phyloP scores from a whole-genome alignment of 192 early-diverging fungal species.

The Radiomyces spectabilis region DNA sequence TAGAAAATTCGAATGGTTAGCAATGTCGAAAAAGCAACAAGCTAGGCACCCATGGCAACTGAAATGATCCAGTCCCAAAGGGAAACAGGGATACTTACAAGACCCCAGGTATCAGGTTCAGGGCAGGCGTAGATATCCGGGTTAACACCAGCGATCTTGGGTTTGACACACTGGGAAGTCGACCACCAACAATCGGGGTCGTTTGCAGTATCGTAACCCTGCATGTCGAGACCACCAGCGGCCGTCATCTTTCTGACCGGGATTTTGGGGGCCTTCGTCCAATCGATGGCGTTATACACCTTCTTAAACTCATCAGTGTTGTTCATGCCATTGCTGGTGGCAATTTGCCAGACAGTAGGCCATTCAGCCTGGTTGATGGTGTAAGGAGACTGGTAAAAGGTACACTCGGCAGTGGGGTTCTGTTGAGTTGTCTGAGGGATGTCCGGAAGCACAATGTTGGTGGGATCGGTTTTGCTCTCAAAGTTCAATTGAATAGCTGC shows the following conservation, averaged over 20 bases:
- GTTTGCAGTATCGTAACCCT: slow-evolving; percentile 1
- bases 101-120: slow-evolving; percentile 37
- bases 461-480: slow-evolving; percentile 12
- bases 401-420: slow-evolving; percentile 13
- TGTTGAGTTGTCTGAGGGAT: slow-evolving; percentile 20
- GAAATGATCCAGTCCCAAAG: background rate
- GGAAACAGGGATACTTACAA: background rate
- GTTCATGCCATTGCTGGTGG: slow-evolving; percentile 8
- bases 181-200: slow-evolving; percentile 41
- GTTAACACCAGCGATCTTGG: slow-evolving; percentile 15
- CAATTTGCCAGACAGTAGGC: slow-evolving; percentile 6
- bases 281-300: slow-evolving; percentile 31
- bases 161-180: slow-evolving; percentile 30
- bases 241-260: slow-evolving; percentile 11
- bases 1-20: too few species aligned
- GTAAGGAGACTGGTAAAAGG: slow-evolving; percentile 2
- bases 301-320: slow-evolving; percentile 23
- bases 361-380: slow-evolving; percentile 1
- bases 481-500: too few species aligned
- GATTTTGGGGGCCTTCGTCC: slow-evolving; percentile 25
- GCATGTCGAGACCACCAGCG: slow-evolving; percentile 11
- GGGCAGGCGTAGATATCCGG: slow-evolving; percentile 33
- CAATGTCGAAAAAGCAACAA: background rate
- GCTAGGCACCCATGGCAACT: background rate
- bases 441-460: slow-evolving; percentile 22